A percentile compares a stretch with the other conserved stretches of the same genome.
These are phyloP conservation scores for Solanum sitiens DNA, from an alignment of 257 asterid genomes.

Conservation along the genomic window DNA sequence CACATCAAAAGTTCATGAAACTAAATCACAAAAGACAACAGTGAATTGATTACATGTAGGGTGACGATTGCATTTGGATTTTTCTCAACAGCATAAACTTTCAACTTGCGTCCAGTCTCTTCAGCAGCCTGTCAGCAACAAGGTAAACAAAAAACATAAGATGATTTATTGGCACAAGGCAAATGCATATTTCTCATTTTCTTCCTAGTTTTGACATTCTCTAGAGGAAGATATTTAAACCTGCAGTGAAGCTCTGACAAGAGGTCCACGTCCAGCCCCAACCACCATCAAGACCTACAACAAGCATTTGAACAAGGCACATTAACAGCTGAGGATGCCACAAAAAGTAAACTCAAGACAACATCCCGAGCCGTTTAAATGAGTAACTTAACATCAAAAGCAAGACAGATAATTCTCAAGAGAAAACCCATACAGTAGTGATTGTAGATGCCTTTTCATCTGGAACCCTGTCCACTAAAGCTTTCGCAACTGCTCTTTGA, in stretches of 20 bases:
- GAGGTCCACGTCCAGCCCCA: slow-evolving; percentile 99
- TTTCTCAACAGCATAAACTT: slow-evolving; percentile 93
- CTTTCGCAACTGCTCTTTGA: slow-evolving; percentile 89
- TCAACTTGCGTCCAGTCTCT: slow-evolving; percentile 85
- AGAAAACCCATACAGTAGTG: slow-evolving; percentile 52
- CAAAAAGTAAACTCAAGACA: background rate
- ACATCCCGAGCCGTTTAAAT: background rate
- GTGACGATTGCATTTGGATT: slow-evolving; percentile 97
- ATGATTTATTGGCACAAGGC: background rate
- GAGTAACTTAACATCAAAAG: background rate
- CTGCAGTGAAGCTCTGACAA: slow-evolving; percentile 96
- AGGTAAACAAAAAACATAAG: background rate
- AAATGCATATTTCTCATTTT: background rate
- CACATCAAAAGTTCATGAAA: background rate
- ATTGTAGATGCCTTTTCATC: slow-evolving; percentile 67
- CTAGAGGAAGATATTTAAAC: slow-evolving; percentile 20
- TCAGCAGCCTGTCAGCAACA: slow-evolving; percentile 72
- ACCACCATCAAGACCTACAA: slow-evolving; percentile 93
- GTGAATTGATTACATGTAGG: slow-evolving; percentile 63
- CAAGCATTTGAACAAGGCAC: slow-evolving; percentile 2
- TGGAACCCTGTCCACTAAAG: slow-evolving; percentile 81
- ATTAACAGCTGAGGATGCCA: background rate
- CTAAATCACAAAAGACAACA: background rate
- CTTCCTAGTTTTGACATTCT: background rate
- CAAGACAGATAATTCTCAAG: background rate